Percentiles rank a stretch among this genome's conserved stretches.
These are phyloP conservation scores for Calonectria pauciramosa DNA, from an alignment of 2,329 filamentous ascomycete genomes.

Conservation along the genomic window DNA sequence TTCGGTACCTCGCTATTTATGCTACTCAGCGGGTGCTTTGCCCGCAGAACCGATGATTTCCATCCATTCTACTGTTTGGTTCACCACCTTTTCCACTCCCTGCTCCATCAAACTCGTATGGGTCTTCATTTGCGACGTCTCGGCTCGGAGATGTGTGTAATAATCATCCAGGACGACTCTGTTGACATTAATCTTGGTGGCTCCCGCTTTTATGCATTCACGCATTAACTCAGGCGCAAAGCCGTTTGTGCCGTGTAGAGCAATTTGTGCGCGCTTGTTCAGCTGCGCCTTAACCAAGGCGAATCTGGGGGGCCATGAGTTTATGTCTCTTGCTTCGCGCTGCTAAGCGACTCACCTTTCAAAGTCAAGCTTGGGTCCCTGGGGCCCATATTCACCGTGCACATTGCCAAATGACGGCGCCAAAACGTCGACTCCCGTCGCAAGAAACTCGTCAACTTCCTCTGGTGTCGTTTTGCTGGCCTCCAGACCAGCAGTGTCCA, in stretches of 20 bases:
- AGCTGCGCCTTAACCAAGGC: background rate
- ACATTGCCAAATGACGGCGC: constrained; percentile 84
- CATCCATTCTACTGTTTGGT: background rate
- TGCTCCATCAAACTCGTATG: background rate
- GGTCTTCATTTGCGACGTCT: background rate
- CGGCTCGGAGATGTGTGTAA: constrained; percentile 20
- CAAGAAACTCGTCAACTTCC: constrained; percentile 78
- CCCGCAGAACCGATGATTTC: background rate
- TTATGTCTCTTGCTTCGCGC: background rate
- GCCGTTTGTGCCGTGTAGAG: constrained; percentile 63
- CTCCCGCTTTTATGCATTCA: constrained; percentile 64
- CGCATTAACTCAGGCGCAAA: constrained; percentile 65
- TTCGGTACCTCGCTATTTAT: background rate
- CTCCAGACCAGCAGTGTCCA: constrained; percentile 65
- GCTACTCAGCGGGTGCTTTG: background rate
- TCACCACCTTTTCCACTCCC: background rate
- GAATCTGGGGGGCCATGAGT: too few relatives aligned
- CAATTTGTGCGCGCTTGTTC: background rate
- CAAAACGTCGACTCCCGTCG: constrained; percentile 79
- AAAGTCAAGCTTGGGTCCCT: constrained; percentile 73
- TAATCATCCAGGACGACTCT: constrained; percentile 60
- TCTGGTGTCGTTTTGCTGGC: constrained; percentile 74
- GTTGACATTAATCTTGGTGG: constrained; percentile 72
- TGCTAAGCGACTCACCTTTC: background rate
- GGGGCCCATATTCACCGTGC: constrained; percentile 79